Percentiles rank a stretch among this genome's conserved stretches.
These are phyloP conservation scores for Eucalyptus regnans DNA, from an alignment of 345 rosid species.

Conservation along the genomic window DNA sequence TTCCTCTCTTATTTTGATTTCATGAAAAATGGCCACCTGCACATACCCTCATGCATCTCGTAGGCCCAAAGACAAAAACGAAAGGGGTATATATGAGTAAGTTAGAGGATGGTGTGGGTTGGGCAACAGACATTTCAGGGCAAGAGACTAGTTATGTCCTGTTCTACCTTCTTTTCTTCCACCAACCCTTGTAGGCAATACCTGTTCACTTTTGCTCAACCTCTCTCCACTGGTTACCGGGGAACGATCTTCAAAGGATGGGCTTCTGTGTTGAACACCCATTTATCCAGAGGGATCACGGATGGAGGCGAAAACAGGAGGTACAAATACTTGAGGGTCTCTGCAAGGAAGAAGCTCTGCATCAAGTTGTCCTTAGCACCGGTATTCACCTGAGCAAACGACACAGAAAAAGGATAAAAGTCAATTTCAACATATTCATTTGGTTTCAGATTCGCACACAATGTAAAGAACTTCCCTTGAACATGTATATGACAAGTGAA, in stretches of 20 bases:
- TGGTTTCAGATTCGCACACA: not conserved
- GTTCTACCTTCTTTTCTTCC: constrained; percentile 2
- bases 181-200: not conserved
- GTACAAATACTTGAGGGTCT: constrained; percentile 37
- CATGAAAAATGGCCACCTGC: not conserved
- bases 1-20: not conserved
- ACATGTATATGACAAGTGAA: not conserved
- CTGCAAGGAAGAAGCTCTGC: constrained; percentile 46
- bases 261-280: constrained; percentile 55
- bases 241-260: constrained; percentile 27
- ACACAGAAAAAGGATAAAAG: not conserved
- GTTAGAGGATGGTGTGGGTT: not conserved
- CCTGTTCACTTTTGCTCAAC: not conserved
- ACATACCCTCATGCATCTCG: not conserved
- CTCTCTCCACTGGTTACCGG: not conserved
- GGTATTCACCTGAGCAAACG: constrained; percentile 16
- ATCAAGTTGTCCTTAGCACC: constrained; percentile 35
- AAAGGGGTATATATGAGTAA: not conserved
- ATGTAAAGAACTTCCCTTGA: not conserved
- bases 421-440: not conserved
- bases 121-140: not conserved
- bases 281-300: constrained; percentile 25
- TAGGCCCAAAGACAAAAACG: not conserved
- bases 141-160: not conserved
- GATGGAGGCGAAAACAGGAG: constrained; percentile 34